Percentiles rank a stretch among this genome's conserved stretches.
Evolutionary conservation across 179 eudicot genomes (phyloP).

Genomic region (Beta corolliflora): DNA sequence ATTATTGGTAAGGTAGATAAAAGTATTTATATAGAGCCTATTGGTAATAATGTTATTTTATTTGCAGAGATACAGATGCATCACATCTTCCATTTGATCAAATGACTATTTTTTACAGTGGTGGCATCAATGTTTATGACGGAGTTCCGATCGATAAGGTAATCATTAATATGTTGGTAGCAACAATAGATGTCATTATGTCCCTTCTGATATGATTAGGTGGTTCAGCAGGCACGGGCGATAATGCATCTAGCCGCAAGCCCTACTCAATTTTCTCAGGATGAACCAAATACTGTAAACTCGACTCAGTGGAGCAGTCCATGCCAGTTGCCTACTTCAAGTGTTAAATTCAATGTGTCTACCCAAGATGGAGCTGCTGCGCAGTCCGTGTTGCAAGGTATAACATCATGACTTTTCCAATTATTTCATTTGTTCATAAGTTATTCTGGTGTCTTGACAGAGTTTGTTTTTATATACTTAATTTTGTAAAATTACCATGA

Average conservation of each 20-base stretch:
- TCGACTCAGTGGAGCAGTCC: constrained; percentile 42
- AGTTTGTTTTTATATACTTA: background rate
- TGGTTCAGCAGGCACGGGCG: constrained; percentile 56
- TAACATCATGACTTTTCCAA: background rate
- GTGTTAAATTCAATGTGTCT: constrained; percentile 34
- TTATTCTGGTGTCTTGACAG: background rate
- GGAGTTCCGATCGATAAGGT: constrained; percentile 84
- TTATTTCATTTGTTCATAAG: constrained; percentile 7
- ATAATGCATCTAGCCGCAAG: constrained; percentile 81
- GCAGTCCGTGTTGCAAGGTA: constrained; percentile 42
- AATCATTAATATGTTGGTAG: constrained; percentile 27
- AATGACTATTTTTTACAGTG: constrained; percentile 84
- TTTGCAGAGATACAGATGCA: constrained; percentile 53
- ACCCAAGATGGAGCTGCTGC: constrained; percentile 28
- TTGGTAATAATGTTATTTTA: background rate
- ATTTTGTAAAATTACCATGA: background rate
- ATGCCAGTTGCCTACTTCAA: constrained; percentile 43
- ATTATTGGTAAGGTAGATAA: background rate
- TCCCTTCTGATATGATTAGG: constrained; percentile 32
- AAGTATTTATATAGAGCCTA: background rate
- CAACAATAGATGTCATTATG: background rate
- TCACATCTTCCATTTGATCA: constrained; percentile 51
- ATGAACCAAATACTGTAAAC: constrained; percentile 45
- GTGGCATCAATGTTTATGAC: constrained; percentile 85
- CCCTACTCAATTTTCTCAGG: constrained; percentile 53